Evolutionary conservation across 2,329 filamentous ascomycete species (phyloP), one percentile per base, ranked within the genome.

Genomic region (Aaosphaeria arxii): DNA sequence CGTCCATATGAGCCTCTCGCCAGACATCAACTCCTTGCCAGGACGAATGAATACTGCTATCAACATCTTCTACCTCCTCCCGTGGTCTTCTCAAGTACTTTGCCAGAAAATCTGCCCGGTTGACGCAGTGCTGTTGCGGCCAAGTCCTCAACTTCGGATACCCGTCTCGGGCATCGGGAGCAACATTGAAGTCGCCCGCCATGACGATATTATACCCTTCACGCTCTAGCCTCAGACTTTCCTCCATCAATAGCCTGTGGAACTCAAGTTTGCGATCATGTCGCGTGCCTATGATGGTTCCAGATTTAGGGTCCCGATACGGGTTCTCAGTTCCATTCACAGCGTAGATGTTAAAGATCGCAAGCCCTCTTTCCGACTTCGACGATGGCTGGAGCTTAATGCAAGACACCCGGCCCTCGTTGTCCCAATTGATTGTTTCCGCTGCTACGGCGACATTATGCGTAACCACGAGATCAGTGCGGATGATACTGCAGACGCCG

Each of bases 131-230:
- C 55, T 79, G 71, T 6, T 54, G 40, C 4, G 76, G 74, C 39
- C 59, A 71, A 0, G 69, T 74, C 7, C 72, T 70, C 30, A 82
- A 60, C 24, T 69, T 72, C 0, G 79, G 79, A 53, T 71, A 62
- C 1, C 78, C 78, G 62, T 79, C 76, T 13, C 74, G 55, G 3
- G 44, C 43, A 9, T 62, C 53, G 17, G 68, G 69, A 5, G 79
- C 78, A 24, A 82, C 67, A 45, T 82, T 82, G 57, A 81, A 67
- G 51, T 82, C 78, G 0, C 79, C 77, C 0, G 75, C 74, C 0
- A 83, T 57, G 3, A 82, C 57, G 1, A 81, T 71, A 5, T 64
- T 39, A 49, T 71, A 77, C 0, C 75, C 74, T 5, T 67, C 46
- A 1, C 43, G 17, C 54, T 80, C 72, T 5, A 79, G 62, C 2